Conservation (phyloP, 1,139 yeast species). For the Debaryomyces sp. region DNA sequence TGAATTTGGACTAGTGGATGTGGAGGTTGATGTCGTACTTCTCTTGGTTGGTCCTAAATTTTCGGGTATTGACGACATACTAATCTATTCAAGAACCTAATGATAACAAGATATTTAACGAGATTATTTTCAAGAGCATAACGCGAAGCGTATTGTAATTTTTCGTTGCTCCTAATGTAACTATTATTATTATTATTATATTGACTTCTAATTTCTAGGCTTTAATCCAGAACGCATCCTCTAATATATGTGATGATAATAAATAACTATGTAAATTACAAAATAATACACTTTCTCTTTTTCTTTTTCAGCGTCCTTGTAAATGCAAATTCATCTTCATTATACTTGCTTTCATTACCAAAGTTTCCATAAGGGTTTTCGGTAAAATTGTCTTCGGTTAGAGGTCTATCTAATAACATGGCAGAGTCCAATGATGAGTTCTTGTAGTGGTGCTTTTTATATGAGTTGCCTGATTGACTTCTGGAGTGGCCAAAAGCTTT, state of each 20-base stretch:
- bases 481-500: conserved; percentile 36
- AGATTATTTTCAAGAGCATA: not conserved
- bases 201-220: not conserved
- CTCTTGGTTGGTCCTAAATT: not conserved
- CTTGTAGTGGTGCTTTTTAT: conserved; percentile 38
- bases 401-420: conserved; percentile 41
- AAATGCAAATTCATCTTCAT: conserved; percentile 48
- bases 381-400: conserved; percentile 36
- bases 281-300: conserved; percentile 36
- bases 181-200: not conserved
- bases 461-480: conserved; percentile 25
- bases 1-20: not conserved
- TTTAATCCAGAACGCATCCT: not conserved
- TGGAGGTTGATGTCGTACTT: not conserved
- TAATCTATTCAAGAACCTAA: not conserved
- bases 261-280: conserved; percentile 19
- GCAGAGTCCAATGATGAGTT: conserved; percentile 41
- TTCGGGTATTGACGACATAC: not conserved
- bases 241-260: not conserved
- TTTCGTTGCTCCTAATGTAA: not conserved
- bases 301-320: conserved; percentile 36
- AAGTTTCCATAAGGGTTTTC: conserved; percentile 37
- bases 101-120: not conserved
- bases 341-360: conserved; percentile 27
- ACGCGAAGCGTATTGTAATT: not conserved